Base-by-base conservation (phyloP, 805 yeast genomes). In the Debaryomyces tyrocola region DNA sequence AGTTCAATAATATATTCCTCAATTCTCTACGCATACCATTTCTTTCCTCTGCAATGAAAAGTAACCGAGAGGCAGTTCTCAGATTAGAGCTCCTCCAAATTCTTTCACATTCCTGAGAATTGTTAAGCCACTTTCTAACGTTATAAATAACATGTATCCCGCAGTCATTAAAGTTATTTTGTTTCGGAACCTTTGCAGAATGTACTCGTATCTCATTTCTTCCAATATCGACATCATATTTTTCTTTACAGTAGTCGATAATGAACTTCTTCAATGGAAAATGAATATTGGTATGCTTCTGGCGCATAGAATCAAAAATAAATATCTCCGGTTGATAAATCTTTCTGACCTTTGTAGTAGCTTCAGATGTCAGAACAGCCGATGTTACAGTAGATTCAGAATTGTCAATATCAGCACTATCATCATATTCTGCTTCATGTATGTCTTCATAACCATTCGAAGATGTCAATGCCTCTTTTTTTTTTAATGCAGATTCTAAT, bases 111-210 rank as follows among this genome's bases (percentile, higher is more conserved):
- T 61, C 69, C 0, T 54, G 54, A 0, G 82, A 79, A 34, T 78
- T 64, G 20, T 68, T 67, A 39, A 85, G 70, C 64, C 88, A 83
- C 51, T 77, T 80, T 46, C 73, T 70, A 10, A 84, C 75, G 55
- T 87, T 90, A 54, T 84, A 84, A 12, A 94, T 84, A 1, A 92
- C 87, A 66, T 88, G 97, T 17, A 94, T 81, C 1, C 99, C 99
- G 69, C 99, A 94, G 62, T 94, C 99, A 60, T 90, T 88, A 67
- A 84, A 83, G 62, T 94, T 94, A 27, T 83, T 82, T 59, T 94
- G 99, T 48, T 77, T 82, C 0, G 97, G 96, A 0, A 90, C 94
- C 4, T 70, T 59, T 4, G 83, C 82, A 6, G 71, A 63, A 42
- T 70, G 62, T 40, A 80, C 66, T 37, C 73, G 63, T 18, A 91